Conservation (phyloP, 345 rosid species). For the Melaleuca quinquenervia region DNA sequence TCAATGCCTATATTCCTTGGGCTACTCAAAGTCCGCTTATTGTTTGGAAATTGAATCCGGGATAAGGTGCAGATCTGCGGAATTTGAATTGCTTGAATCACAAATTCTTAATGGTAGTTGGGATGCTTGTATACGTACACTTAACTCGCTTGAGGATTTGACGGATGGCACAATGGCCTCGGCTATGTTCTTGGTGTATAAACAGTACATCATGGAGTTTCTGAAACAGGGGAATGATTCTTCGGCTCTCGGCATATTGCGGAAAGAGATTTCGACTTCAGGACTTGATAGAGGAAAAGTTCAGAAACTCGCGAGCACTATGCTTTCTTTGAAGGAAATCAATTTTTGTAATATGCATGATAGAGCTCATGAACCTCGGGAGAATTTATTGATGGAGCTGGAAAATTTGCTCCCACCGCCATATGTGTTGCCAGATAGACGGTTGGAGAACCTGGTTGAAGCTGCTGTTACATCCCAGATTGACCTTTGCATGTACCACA, state of each 20-base stretch:
- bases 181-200: slow-evolving; percentile 49
- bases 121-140: slow-evolving; percentile 42
- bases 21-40: slow-evolving; percentile 58
- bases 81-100: slow-evolving; percentile 42
- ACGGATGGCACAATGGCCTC: slow-evolving; percentile 37
- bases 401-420: slow-evolving; percentile 55
- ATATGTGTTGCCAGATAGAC: slow-evolving; percentile 41
- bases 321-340: slow-evolving; percentile 33
- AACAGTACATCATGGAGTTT: slow-evolving; percentile 61
- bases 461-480: slow-evolving; percentile 44
- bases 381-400: slow-evolving; percentile 40
- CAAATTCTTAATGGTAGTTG: slow-evolving; percentile 56
- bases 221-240: slow-evolving; percentile 44
- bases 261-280: slow-evolving; percentile 42
- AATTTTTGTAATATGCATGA: slow-evolving; percentile 26
- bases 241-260: slow-evolving; percentile 42
- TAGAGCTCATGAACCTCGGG: slow-evolving; percentile 26
- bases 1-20: slow-evolving; percentile 65
- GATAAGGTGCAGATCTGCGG: slow-evolving; percentile 29
- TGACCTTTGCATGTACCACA: slow-evolving; percentile 66
- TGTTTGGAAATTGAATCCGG: slow-evolving; percentile 62
- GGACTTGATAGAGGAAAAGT: slow-evolving; percentile 43
- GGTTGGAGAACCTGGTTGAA: slow-evolving; percentile 71
- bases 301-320: slow-evolving; percentile 40
- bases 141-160: slow-evolving; percentile 26